Evolutionary conservation across 2,329 filamentous ascomycete species (phyloP), one percentile per base, ranked within the genome.

Genomic region (Chalara sp.): DNA sequence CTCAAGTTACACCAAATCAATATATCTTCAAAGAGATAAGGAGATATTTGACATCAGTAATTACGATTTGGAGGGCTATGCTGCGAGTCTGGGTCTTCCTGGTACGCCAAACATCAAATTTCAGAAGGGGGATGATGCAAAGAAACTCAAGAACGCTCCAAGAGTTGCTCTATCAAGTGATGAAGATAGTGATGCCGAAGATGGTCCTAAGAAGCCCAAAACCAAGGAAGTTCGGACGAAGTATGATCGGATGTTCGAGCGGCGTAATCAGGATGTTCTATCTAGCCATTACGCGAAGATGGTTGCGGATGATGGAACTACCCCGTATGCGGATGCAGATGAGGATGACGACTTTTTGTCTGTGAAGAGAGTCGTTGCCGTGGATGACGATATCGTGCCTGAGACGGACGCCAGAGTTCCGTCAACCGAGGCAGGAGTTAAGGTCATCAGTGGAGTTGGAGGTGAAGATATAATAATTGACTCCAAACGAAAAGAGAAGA

Each of bases 201-300:
- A 76, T 12, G 68, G 63, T 3, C 74, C 66, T 33, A 76, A 77
- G 62, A 66, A 74, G 58, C 70, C 74, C 54, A 82, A 80, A 69
- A 84, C 87, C 70, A 84, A 87, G 70, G 74, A 83, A 60, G 88
- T 96, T 13, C 81, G 90, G 55, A 99, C 95, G 32, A 97, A 96
- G 68, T 95, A 95, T 67, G 90, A 99, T 68, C 86, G 89, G 60
- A 97, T 99, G 93, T 96, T 97, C 69, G 92, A 96, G 73, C 80
- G 93, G 54, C 87, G 86, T 61, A 99, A 99, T 69, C 92, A 97
- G 69, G 91, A 96, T 65, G 87, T 99, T 32, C 71, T 99, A 57
- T 91, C 92, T n/a, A 83, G 86, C 50, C 93, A 99, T 70, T 97
- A 96, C 73, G 81, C 83, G 53, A 96, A 92, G 64, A 78, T 99